These are phyloP conservation scores for Athelia psychrophila DNA, from an alignment of 1,284 basidiomycete genomes.

Conservation along the genomic window DNA sequence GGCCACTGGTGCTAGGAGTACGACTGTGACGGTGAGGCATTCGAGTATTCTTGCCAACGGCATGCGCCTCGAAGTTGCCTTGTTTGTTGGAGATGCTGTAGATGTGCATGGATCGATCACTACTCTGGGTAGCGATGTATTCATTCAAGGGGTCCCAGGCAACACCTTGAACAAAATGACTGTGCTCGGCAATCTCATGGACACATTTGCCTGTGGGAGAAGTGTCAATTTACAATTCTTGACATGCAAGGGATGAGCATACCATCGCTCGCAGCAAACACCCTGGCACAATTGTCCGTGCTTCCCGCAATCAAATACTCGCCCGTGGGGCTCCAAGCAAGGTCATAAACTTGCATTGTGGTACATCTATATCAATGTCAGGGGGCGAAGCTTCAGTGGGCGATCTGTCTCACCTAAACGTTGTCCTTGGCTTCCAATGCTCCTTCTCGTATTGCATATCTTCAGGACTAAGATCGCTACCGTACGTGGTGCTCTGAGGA, in stretches of 20 bases:
- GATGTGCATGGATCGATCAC: conserved; percentile 89
- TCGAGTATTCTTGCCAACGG: conserved; percentile 77
- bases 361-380: conserved; percentile 53
- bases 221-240: conserved; percentile 8
- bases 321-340: conserved; percentile 96
- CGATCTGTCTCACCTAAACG: conserved; percentile 63
- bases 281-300: conserved; percentile 92
- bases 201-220: conserved; percentile 66
- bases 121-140: conserved; percentile 93
- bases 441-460: conserved; percentile 91
- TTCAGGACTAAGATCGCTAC: conserved; percentile 70
- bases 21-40: conserved; percentile 68
- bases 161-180: conserved; percentile 94
- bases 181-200: conserved; percentile 85
- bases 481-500: conserved; percentile 71
- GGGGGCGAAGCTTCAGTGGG: conserved; percentile 1
- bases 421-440: conserved; percentile 90
- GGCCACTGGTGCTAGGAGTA: conserved; percentile 52
- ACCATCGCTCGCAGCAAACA: conserved; percentile 82
- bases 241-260: conserved; percentile 12
- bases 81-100: conserved; percentile 78
- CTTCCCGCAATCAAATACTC: conserved; percentile 93
- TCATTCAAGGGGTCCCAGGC: conserved; percentile 96
- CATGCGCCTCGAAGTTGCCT: conserved; percentile 81
- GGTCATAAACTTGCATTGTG: conserved; percentile 94